phyloP scores from a whole-genome alignment of 2,329 filamentous ascomycete genomes.

The Thielaviopsis euricoi region DNA sequence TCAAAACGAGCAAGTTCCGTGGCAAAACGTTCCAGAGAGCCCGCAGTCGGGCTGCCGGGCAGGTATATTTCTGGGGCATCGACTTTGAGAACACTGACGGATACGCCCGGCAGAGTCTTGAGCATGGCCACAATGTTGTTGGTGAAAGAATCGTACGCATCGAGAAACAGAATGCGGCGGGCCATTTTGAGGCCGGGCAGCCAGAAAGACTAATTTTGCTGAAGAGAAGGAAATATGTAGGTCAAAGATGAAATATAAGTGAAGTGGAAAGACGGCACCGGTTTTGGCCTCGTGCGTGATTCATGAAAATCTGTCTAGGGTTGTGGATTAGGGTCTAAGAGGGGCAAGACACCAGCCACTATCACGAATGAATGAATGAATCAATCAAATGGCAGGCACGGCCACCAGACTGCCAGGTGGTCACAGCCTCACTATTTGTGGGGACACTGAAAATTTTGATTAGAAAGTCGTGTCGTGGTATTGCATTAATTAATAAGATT shows the following conservation, averaged over 20 bases:
- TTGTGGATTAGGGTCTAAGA: neutral
- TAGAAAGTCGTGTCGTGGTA: neutral
- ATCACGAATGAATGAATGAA: neutral
- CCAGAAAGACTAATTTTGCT: neutral
- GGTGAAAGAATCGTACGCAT: conserved; percentile 93
- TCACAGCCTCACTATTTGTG: no score
- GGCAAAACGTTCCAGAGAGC: conserved; percentile 24
- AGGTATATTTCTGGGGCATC: conserved; percentile 36
- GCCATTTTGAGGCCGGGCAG: conserved; percentile 15
- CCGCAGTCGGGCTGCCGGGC: conserved; percentile 20
- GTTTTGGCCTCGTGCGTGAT: neutral
- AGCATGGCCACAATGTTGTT: conserved; percentile 85
- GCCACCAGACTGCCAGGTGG: neutral
- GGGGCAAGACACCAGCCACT: neutral
- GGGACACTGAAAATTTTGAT: neutral
- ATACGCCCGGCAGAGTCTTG: conserved; percentile 47
- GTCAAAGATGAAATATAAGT: neutral
- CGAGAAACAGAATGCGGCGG: conserved; percentile 62
- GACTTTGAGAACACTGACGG: conserved; percentile 53
- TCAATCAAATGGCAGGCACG: neutral
- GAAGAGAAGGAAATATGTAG: neutral
- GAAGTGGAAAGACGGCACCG: neutral
- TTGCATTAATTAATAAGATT: neutral
- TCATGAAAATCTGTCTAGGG: neutral
- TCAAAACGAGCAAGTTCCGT: conserved; percentile 43